A percentile compares a stretch with the other conserved stretches of the same genome.
phyloP scores from a whole-genome alignment of 371 early-diverging fungal species.

The Smittium mucronatum region DNA sequence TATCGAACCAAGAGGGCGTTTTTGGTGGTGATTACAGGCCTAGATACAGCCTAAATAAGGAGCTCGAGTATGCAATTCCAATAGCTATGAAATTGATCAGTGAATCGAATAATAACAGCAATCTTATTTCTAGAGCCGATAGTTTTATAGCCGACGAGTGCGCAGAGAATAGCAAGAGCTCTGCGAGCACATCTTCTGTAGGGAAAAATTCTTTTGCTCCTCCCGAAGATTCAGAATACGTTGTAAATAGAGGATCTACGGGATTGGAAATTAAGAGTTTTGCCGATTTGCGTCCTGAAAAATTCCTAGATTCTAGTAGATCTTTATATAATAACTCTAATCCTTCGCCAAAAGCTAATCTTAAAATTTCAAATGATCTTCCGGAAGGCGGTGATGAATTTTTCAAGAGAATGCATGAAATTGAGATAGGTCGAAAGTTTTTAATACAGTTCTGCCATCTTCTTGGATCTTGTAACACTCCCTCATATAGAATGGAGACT shows the following conservation, averaged over 20 bases:
- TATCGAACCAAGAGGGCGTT: neutral
- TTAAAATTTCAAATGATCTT: neutral
- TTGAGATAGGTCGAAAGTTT: neutral
- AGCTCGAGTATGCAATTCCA: neutral
- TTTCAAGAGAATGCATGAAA: neutral
- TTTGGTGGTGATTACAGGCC: neutral
- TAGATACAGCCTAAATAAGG: neutral
- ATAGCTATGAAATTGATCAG: neutral
- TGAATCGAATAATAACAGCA: neutral
- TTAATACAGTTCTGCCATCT: neutral
- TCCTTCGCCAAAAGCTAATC: neutral
- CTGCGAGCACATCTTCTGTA: neutral
- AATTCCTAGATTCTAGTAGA: neutral
- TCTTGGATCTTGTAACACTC: neutral
- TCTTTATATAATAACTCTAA: neutral
- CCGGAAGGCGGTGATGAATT: neutral
- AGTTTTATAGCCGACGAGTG: neutral
- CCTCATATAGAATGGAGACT: slow-evolving; percentile 23
- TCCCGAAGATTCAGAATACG: neutral
- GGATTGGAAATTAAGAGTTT: too few species aligned
- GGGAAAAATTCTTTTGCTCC: neutral
- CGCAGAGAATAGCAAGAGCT: neutral
- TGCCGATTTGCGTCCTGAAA: neutral
- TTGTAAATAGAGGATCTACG: neutral
- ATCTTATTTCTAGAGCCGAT: neutral